Evolutionary conservation across 1,284 basidiomycete species (phyloP).

Genomic region (Cystobasidiaceae sp.): DNA sequence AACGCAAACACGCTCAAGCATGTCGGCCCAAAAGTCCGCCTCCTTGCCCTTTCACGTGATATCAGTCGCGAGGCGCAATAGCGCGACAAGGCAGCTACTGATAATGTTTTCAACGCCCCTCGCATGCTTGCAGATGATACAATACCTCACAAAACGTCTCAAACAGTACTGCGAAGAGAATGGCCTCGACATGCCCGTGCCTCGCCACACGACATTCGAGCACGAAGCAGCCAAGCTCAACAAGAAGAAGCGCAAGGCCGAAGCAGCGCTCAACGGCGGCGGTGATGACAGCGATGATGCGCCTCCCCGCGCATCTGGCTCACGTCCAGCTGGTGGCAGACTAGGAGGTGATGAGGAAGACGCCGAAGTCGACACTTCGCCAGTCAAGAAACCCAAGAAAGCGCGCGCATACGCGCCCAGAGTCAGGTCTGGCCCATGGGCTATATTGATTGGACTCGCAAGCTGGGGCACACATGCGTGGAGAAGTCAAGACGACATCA

Average conservation of each 20-base stretch:
- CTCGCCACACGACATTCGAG: not conserved
- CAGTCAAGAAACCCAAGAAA: slow-evolving; percentile 14
- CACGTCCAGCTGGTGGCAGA: not conserved
- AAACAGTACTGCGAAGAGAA: slow-evolving; percentile 11
- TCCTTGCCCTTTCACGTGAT: not conserved
- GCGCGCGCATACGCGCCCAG: slow-evolving; percentile 7
- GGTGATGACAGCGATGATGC: not conserved
- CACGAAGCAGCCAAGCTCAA: slow-evolving; percentile 11
- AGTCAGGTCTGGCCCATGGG: slow-evolving; percentile 12
- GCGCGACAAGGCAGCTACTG: no score
- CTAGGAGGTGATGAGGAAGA: not conserved
- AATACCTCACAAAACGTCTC: slow-evolving; percentile 16
- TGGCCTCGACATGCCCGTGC: not conserved
- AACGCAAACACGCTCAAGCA: not conserved
- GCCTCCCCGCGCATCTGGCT: slow-evolving; percentile 5
- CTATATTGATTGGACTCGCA: slow-evolving; percentile 23
- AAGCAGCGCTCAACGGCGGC: not conserved
- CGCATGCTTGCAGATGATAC: not conserved
- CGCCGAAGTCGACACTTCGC: slow-evolving; percentile 3
- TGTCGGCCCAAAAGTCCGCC: slow-evolving; percentile 24
- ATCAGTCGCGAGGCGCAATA: not conserved
- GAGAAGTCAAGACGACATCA: slow-evolving; percentile 17
- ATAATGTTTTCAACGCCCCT: no score
- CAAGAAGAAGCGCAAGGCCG: slow-evolving; percentile 24
- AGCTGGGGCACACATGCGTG: slow-evolving; percentile 8